Base-by-base conservation (phyloP, 2,329 filamentous ascomycete species). In the Cladobotryum protrusum region DNA sequence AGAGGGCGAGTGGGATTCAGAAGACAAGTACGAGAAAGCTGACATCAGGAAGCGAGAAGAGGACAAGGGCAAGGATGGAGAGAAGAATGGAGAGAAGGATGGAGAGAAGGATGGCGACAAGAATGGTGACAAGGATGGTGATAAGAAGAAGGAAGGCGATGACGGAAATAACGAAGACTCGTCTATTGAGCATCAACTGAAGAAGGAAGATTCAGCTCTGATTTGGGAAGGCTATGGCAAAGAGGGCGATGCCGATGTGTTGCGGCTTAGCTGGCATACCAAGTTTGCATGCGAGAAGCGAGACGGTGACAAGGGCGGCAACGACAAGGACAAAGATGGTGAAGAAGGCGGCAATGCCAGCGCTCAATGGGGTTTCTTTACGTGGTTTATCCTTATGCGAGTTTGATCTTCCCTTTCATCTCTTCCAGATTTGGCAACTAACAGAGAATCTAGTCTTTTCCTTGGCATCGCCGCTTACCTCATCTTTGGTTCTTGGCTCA, bases 401-500 rank as follows among this genome's bases (percentile, higher is more conserved):
- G 87, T 77, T 20, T 14, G 15, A 11, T 29, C 9, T 15, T 19
- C n/a, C 5, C 18, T 20, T 34, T 15, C 36, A 2, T 15, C n/a
- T 19, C 14, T 5, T 18, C 19, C 12, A 13, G 12, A 5, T 9
- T 9, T 29, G 20, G 52, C 43, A 4, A 5, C 34, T 43, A 34
- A 50, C 17, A 37, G 52, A n/a, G 33, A 54, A 60, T 64, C 63
- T 18, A 96, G 91, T 59, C 72, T 86, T 52, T 99, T 99, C 79
- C 78, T 97, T 55, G 81, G 81, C 42, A 86, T 83, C 37, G 89
- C 93, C 2, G 74, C 91, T 19, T 99, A 97, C 72, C 84, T 99
- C 57, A 96, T 97, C 67, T 97, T 97, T 64, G 91, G 92, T 56
- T 95, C 91, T 17, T 99, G 93, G 93, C 83, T 97, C 67, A 97